phyloP scores from a whole-genome alignment of 805 yeast genomes.

The Saccharomyces jurei region DNA sequence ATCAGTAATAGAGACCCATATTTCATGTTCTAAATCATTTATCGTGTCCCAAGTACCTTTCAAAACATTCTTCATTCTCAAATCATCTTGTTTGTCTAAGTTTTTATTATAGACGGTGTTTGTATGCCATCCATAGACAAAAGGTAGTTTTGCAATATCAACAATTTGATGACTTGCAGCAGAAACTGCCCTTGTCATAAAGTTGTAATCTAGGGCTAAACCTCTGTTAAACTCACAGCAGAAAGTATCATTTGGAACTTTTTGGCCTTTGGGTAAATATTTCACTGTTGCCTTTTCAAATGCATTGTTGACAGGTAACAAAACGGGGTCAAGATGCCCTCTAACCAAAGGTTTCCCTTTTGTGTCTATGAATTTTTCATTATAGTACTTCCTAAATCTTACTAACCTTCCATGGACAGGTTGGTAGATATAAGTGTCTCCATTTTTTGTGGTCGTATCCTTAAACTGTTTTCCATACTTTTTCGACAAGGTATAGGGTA shows the following conservation, averaged over 20 bases:
- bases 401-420: conserved; percentile 45
- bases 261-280: conserved; percentile 40
- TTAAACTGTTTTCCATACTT: conserved; percentile 32
- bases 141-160: conserved; percentile 30
- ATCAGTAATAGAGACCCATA: conserved; percentile 7
- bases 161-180: conserved; percentile 23
- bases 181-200: conserved; percentile 34
- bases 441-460: conserved; percentile 26
- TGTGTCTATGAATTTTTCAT: conserved; percentile 45
- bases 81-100: conserved; percentile 34
- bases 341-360: conserved; percentile 57
- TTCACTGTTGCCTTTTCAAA: conserved; percentile 39
- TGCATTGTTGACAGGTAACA: conserved; percentile 52
- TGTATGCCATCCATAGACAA: conserved; percentile 30
- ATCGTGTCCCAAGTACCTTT: conserved; percentile 30
- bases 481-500: conserved; percentile 44
- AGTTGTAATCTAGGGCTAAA: conserved; percentile 34
- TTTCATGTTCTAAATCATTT: conserved; percentile 28
- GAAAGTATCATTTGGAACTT: conserved; percentile 36
- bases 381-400: conserved; percentile 43
- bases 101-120: conserved; percentile 35
- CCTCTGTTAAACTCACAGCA: conserved; percentile 54
- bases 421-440: conserved; percentile 31
- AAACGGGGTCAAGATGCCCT: conserved; percentile 52
- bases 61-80: conserved; percentile 25